Evolutionary conservation across 371 early-diverging fungal species (phyloP), one percentile per base, ranked within the genome.

Genomic region (Rhizomucor miehei): DNA sequence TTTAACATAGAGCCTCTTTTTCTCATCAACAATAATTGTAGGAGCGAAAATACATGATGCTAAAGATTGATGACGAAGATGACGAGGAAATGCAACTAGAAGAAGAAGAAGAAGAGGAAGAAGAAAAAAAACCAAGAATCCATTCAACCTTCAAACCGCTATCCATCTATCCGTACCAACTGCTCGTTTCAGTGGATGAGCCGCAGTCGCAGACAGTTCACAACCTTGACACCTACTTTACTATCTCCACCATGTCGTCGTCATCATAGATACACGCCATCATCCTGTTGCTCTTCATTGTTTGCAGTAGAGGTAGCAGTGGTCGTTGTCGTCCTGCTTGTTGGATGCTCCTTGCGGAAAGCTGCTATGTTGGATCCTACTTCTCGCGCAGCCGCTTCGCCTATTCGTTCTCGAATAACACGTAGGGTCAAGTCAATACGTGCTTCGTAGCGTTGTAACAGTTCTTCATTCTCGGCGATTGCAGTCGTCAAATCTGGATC

Each of bases 381-480:
- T 56, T 76, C 77, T 44, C 62, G 51, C 45, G 69, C 71, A 1
- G 77, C 77, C 25, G 73, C 67, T 41, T 70, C 67, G 12, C 73
- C 73, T 25, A 76, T 19, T n/a, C 66, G 52, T 52, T 76, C 63
- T 35, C 66, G 59, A 25, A 76, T 69, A 2, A 73, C 62, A 5
- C 53, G 36, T 9, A 76, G 54, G 6, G 73, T 68, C 12, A 68
- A 11, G 39, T 76, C 62, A 5, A 76, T 63, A 3, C 71, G 71
- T 8, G 37, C 44, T 48, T 76, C 63, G 29, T 76, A 65, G 34
- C 71, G 60, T n/a, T 56, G 45, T 12, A 76, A 64, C 17, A 76
- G 48, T 20, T 51, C 63, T 45, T 56, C 45, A 39, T 76, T 76
- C 44, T 76, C 77, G 41, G 52, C 47, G 21, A 76, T 63, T 5